Conservation (phyloP, 75 land plant species). For the Chamaecyparis obtusa region DNA sequence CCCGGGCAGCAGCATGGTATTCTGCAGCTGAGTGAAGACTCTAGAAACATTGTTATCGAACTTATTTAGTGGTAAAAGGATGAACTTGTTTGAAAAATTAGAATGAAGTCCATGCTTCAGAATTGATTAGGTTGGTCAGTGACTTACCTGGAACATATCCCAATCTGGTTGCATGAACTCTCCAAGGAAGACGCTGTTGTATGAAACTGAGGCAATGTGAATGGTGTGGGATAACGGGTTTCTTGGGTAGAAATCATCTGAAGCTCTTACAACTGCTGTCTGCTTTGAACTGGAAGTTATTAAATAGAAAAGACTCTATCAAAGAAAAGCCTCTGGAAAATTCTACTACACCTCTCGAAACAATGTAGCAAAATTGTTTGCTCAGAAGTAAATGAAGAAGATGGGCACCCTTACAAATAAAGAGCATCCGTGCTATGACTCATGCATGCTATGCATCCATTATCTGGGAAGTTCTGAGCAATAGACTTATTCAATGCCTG, state of each 20-base stretch:
- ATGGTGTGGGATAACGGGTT: slow-evolving; percentile 92
- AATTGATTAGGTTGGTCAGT: neutral
- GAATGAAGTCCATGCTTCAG: neutral
- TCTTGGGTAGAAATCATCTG: slow-evolving; percentile 92
- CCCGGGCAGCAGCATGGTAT: slow-evolving; percentile 92
- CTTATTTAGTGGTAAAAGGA: neutral
- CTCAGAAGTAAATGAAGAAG: neutral
- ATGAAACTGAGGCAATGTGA: slow-evolving; percentile 87
- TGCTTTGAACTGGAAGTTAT: slow-evolving; percentile 71
- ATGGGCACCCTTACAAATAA: slow-evolving; percentile 51
- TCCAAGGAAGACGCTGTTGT: slow-evolving; percentile 86
- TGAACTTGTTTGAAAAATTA: neutral
- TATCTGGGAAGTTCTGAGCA: slow-evolving; percentile 76
- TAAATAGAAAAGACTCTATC: neutral
- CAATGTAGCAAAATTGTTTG: neutral
- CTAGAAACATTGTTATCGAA: slow-evolving; percentile 18
- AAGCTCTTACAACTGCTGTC: slow-evolving; percentile 86
- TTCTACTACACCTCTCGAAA: neutral
- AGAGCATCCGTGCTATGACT: slow-evolving; percentile 84
- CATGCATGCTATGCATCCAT: slow-evolving; percentile 95
- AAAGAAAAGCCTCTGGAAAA: neutral
- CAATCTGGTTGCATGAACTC: slow-evolving; percentile 97
- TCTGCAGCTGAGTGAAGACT: slow-evolving; percentile 94
- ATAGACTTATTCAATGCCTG: slow-evolving; percentile 78
- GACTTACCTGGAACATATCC: slow-evolving; percentile 81